Conservation (phyloP, 208 protist species). For the Trypanosomatidae sp. region DNA sequence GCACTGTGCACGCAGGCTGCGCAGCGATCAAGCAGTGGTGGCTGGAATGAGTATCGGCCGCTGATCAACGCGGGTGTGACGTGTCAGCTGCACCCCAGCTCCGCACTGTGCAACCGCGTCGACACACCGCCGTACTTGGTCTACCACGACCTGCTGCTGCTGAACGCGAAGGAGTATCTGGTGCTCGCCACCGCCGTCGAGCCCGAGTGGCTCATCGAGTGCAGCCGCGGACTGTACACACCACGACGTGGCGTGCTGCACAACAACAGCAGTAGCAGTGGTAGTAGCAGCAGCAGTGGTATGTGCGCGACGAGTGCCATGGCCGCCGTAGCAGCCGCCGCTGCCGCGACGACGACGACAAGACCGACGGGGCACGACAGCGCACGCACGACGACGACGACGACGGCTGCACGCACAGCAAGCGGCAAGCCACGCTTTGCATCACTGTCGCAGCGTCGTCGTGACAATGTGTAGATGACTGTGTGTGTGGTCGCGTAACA, state of each 20-base stretch:
- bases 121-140: conserved; percentile 97
- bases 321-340: no score
- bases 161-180: conserved; percentile 96
- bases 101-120: conserved; percentile 92
- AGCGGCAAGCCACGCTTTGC: no score
- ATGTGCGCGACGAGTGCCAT: no score
- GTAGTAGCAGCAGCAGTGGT: conserved; percentile 1
- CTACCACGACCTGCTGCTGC: conserved; percentile 97
- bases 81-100: conserved; percentile 96
- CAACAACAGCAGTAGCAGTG: neutral
- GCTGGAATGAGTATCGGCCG: conserved; percentile 96
- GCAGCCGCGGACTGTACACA: conserved; percentile 49
- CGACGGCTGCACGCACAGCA: no score
- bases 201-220: conserved; percentile 92
- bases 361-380: no score
- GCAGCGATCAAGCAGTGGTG: conserved; percentile 69
- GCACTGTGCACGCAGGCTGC: conserved; percentile 96
- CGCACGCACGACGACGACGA: no score
- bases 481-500: no score
- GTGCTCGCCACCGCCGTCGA: conserved; percentile 95
- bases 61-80: conserved; percentile 92
- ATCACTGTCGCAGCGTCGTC: no score
- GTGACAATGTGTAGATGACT: no score
- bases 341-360: no score
- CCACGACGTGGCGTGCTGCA: conserved; percentile 8